Percentiles rank a stretch among this genome's conserved stretches.
phyloP scores from a whole-genome alignment of 352 stramenopile species.

The Phytopythium vexans region DNA sequence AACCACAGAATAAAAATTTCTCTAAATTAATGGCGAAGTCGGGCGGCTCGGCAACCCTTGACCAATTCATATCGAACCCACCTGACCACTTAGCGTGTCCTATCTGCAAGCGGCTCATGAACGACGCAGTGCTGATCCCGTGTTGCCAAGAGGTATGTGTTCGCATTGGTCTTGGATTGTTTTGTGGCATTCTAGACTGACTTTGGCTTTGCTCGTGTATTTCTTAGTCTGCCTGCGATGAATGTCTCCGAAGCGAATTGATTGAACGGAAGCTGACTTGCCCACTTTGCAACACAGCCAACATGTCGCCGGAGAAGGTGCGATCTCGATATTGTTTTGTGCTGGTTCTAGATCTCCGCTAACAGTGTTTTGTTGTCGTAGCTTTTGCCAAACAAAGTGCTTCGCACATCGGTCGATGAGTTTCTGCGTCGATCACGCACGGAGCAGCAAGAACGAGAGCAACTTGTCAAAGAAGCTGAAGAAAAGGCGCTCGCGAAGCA shows the following conservation, averaged over 20 bases:
- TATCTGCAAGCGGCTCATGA: slow-evolving; percentile 86
- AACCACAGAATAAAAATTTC: slow-evolving; percentile 90
- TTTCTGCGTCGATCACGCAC: slow-evolving; percentile 73
- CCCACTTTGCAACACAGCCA: slow-evolving; percentile 68
- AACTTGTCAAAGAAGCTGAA: slow-evolving; percentile 82
- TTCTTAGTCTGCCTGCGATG: slow-evolving; percentile 74
- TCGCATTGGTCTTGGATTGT: slow-evolving; percentile 7
- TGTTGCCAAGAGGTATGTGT: slow-evolving; percentile 85
- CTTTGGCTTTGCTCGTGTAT: slow-evolving; percentile 1
- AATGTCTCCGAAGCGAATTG: slow-evolving; percentile 72
- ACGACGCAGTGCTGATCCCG: slow-evolving; percentile 83
- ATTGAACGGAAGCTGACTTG: slow-evolving; percentile 83
- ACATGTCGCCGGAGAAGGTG: slow-evolving; percentile 84
- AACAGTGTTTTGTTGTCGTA: slow-evolving; percentile 5
- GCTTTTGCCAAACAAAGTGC: slow-evolving; percentile 78
- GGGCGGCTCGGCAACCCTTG: slow-evolving; percentile 85
- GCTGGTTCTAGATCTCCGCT: neutral
- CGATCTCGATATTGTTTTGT: neutral
- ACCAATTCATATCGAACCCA: slow-evolving; percentile 89
- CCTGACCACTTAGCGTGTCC: slow-evolving; percentile 87
- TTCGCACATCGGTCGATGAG: slow-evolving; percentile 81
- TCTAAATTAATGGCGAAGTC: slow-evolving; percentile 90
- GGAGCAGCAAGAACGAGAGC: slow-evolving; percentile 82
- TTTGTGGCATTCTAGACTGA: neutral
- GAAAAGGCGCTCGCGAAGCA: slow-evolving; percentile 80